These are phyloP conservation scores for Gomphus bonarii DNA, from an alignment of 1,284 basidiomycete species.

Conservation along the genomic window DNA sequence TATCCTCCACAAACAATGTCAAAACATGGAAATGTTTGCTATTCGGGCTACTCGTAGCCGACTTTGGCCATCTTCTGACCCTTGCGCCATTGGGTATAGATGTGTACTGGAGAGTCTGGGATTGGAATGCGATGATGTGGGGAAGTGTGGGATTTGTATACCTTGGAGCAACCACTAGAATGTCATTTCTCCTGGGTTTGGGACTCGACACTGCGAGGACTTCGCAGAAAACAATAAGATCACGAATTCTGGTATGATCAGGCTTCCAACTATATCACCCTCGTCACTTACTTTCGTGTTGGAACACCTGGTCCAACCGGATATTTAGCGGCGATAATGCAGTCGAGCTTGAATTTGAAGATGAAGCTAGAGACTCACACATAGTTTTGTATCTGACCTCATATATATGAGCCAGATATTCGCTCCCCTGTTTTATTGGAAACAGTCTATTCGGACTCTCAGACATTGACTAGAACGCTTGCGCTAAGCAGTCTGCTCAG, in stretches of 20 bases:
- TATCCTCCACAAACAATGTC: conserved; percentile 31
- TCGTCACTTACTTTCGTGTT: neutral
- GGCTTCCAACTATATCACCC: neutral
- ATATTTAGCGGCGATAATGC: too few relatives aligned
- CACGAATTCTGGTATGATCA: neutral
- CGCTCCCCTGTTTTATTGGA: too few relatives aligned
- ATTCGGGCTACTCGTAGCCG: conserved; percentile 36
- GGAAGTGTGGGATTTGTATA: conserved; percentile 47
- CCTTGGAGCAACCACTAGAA: conserved; percentile 31
- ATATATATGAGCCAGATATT: neutral
- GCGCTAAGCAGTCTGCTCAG: too few relatives aligned
- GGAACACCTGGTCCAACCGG: neutral
- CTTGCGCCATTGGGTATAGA: conserved; percentile 36
- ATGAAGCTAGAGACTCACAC: neutral
- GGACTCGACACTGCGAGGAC: conserved; percentile 16
- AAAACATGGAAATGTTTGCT: conserved; percentile 35
- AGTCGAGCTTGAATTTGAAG: neutral
- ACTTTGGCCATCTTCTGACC: conserved; percentile 37
- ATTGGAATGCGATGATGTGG: conserved; percentile 45
- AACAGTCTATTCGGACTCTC: too few relatives aligned
- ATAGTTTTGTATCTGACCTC: neutral
- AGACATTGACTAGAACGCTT: too few relatives aligned
- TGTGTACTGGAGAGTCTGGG: conserved; percentile 32
- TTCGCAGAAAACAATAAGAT: neutral
- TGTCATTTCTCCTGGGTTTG: conserved; percentile 28